Evolutionary conservation across 768 basidiomycete genomes (phyloP).

Genomic region (Pisolithus orientalis): DNA sequence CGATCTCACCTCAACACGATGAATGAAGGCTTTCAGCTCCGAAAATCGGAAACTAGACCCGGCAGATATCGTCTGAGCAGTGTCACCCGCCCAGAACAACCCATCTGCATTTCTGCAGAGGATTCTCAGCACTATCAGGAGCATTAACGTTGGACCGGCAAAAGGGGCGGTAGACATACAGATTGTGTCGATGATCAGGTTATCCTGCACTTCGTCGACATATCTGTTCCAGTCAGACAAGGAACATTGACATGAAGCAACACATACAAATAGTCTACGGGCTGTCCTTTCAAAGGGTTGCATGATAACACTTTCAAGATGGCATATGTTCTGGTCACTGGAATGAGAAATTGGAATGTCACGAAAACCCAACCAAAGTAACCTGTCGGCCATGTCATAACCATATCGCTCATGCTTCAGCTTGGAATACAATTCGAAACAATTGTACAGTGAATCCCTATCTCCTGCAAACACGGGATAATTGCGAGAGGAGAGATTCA

Average conservation of each 20-base stretch:
- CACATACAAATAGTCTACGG: conserved; percentile 51
- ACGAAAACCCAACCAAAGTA: not conserved
- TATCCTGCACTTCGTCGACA: conserved; percentile 71
- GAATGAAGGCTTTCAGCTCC: conserved; percentile 63
- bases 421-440: conserved; percentile 48
- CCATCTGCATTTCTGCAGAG: conserved; percentile 61
- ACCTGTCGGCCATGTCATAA: conserved; percentile 59
- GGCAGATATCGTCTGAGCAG: conserved; percentile 69
- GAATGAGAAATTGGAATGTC: not conserved
- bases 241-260: not conserved
- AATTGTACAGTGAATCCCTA: conserved; percentile 41
- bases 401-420: conserved; percentile 37
- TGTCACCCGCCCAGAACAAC: conserved; percentile 76
- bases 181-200: conserved; percentile 57
- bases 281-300: conserved; percentile 31
- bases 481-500: conserved; percentile 41
- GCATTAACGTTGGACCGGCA: conserved; percentile 1
- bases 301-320: conserved; percentile 35
- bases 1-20: conserved; percentile 48
- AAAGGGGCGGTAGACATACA: conserved; percentile 30
- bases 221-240: conserved; percentile 32
- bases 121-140: conserved; percentile 45
- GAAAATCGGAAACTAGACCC: conserved; percentile 70
- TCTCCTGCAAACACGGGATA: conserved; percentile 50
- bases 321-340: conserved; percentile 39